A percentile compares a stretch with the other conserved stretches of the same genome.
Evolutionary conservation across 2,329 filamentous ascomycete species (phyloP).

Genomic region (Cordyceps pruinosa): DNA sequence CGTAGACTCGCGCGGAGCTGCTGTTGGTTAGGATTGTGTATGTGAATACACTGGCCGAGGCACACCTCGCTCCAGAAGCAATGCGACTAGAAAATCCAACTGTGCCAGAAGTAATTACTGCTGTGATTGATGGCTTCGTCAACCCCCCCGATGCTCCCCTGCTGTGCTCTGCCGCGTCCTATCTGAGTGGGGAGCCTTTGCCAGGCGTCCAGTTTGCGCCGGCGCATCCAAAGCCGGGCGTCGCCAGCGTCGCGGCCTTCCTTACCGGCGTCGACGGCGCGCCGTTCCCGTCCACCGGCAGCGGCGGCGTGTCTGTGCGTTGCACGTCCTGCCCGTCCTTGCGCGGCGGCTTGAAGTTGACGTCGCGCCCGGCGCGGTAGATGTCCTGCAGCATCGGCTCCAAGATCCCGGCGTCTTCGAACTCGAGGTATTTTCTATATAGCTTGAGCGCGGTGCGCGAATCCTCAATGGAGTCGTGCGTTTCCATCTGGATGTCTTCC

Average conservation of each 20-base stretch:
- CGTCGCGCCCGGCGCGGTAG: constrained; percentile 50
- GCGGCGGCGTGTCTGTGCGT: constrained; percentile 49
- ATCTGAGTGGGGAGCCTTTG: constrained; percentile 34
- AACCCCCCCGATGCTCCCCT: not conserved
- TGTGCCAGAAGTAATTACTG: not conserved
- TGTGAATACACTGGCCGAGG: not conserved
- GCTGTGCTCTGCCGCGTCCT: not conserved
- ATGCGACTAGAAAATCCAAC: not conserved
- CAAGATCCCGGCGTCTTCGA: constrained; percentile 74
- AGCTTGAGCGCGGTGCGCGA: constrained; percentile 83
- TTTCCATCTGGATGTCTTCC: constrained; percentile 87
- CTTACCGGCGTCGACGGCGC: constrained; percentile 41
- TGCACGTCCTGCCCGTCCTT: constrained; percentile 38
- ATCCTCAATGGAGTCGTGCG: constrained; percentile 94
- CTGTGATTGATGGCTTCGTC: not conserved
- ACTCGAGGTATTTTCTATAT: constrained; percentile 86
- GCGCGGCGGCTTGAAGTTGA: constrained; percentile 45
- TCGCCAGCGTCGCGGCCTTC: constrained; percentile 31
- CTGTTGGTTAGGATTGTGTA: not conserved
- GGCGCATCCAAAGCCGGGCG: constrained; percentile 32
- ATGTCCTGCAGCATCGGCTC: constrained; percentile 82
- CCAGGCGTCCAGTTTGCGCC: constrained; percentile 39
- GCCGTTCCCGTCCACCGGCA: constrained; percentile 29
- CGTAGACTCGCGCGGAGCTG: not conserved
- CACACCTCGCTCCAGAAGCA: not conserved